phyloP scores from a whole-genome alignment of 169 alveolate genomes.

The Cryptosporidium canis region DNA sequence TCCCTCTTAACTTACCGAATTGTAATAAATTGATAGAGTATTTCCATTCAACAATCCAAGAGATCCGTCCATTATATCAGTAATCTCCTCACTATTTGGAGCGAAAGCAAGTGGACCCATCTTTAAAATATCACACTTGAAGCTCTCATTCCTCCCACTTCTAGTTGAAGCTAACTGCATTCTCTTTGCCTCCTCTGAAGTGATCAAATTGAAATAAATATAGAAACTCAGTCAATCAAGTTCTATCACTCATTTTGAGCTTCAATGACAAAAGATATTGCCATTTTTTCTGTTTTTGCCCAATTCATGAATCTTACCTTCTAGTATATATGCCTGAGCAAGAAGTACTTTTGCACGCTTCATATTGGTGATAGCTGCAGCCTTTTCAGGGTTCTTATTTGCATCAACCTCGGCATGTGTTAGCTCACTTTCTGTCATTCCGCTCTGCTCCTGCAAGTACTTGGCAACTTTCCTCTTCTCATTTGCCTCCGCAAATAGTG shows the following conservation, averaged over 20 bases:
- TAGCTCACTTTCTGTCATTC: constrained; percentile 48
- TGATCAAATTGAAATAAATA: background rate
- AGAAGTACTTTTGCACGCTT: constrained; percentile 64
- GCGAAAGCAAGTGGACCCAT: constrained; percentile 79
- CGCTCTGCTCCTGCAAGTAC: constrained; percentile 66
- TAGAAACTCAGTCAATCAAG: constrained; percentile 4
- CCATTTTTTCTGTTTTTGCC: background rate
- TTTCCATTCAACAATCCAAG: constrained; percentile 63
- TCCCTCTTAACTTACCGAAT: constrained; percentile 28
- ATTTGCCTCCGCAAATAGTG: constrained; percentile 40
- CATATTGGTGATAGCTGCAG: constrained; percentile 47
- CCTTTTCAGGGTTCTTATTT: constrained; percentile 44
- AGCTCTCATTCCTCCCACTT: constrained; percentile 43
- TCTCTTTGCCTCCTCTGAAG: constrained; percentile 66
- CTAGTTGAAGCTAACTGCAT: constrained; percentile 73
- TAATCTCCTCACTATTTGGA: constrained; percentile 76
- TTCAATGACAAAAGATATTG: background rate
- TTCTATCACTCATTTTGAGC: background rate
- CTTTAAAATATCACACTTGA: constrained; percentile 77
- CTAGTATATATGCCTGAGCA: constrained; percentile 70
- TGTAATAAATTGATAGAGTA: constrained; percentile 37
- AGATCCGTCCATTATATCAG: constrained; percentile 73
- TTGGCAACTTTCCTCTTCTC: constrained; percentile 65
- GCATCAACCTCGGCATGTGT: constrained; percentile 6
- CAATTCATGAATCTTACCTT: constrained; percentile 14